Evolutionary conservation across 805 yeast species (phyloP).

Genomic region (Tetrapisispora nanseiensis): DNA sequence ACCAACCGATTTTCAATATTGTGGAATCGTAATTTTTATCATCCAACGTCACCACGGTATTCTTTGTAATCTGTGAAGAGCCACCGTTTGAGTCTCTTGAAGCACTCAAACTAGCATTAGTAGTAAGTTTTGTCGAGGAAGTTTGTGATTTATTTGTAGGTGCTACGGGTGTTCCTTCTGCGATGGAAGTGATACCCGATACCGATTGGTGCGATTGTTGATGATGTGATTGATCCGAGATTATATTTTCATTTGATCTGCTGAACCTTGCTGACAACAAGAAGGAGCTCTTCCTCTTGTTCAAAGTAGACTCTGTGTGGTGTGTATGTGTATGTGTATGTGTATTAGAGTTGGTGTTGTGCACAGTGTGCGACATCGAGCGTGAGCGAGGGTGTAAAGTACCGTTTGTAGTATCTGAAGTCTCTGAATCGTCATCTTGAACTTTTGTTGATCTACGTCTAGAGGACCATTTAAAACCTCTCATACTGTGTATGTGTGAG

Average conservation of each 20-base stretch:
- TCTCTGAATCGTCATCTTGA: neutral
- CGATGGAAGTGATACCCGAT: no score
- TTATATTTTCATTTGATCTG: constrained; percentile 1
- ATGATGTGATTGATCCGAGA: neutral
- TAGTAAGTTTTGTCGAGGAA: no score
- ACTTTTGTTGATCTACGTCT: constrained; percentile 1
- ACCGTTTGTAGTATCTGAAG: neutral
- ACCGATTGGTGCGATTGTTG: no score
- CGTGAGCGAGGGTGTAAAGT: neutral
- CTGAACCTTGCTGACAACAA: constrained; percentile 1
- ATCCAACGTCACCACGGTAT: constrained; percentile 8
- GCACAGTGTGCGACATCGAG: neutral
- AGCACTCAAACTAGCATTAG: no score
- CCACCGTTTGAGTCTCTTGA: no score
- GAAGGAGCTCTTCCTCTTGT: constrained; percentile 2
- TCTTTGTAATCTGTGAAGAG: neutral
- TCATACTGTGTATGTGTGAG: no score
- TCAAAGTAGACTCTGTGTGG: neutral
- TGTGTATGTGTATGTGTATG: no score
- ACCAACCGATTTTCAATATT: constrained; percentile 48
- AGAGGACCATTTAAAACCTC: constrained; percentile 6
- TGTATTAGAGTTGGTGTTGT: no score
- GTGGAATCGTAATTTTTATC: constrained; percentile 31
- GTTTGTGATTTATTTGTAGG: no score
- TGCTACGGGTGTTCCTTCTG: no score